Conservation (phyloP, 495 filamentous ascomycete species). For the Melanomma pulvis-pyrius region DNA sequence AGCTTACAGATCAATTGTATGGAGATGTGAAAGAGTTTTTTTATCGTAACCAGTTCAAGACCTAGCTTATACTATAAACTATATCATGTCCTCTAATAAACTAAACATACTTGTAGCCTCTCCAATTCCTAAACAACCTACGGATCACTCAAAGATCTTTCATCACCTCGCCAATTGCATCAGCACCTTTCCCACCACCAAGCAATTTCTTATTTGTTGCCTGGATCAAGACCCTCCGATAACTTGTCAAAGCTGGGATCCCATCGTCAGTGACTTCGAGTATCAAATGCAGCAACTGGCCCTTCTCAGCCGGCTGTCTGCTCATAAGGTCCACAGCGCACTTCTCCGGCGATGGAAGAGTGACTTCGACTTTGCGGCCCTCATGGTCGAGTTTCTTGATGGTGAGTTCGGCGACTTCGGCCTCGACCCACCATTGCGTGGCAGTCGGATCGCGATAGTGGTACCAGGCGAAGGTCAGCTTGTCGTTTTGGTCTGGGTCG, state of each 20-base stretch:
- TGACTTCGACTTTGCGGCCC: slow-evolving; percentile 42
- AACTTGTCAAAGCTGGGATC: slow-evolving; percentile 45
- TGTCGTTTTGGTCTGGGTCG: slow-evolving; percentile 49
- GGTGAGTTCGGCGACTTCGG: slow-evolving; percentile 46
- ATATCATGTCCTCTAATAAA: no score
- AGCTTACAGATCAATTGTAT: no score
- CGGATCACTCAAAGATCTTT: no score
- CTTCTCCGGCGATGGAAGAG: slow-evolving; percentile 44
- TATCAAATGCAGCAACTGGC: slow-evolving; percentile 49
- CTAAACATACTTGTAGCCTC: no score
- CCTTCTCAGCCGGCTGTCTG: slow-evolving; percentile 34
- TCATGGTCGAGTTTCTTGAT: slow-evolving; percentile 41
- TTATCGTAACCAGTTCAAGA: no score
- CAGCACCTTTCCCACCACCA: slow-evolving; percentile 14
- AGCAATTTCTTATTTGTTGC: slow-evolving; percentile 36
- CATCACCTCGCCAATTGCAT: not conserved
- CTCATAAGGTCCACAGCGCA: slow-evolving; percentile 44
- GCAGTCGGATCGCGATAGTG: slow-evolving; percentile 53
- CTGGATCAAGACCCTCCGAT: slow-evolving; percentile 50
- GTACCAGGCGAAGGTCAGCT: slow-evolving; percentile 52
- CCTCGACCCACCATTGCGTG: slow-evolving; percentile 47
- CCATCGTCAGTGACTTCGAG: slow-evolving; percentile 50
- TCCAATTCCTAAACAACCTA: no score
- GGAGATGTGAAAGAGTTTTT: no score
- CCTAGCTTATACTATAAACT: no score